phyloP scores from a whole-genome alignment of 1,139 yeast genomes.

The Nematodospora anomalae region DNA sequence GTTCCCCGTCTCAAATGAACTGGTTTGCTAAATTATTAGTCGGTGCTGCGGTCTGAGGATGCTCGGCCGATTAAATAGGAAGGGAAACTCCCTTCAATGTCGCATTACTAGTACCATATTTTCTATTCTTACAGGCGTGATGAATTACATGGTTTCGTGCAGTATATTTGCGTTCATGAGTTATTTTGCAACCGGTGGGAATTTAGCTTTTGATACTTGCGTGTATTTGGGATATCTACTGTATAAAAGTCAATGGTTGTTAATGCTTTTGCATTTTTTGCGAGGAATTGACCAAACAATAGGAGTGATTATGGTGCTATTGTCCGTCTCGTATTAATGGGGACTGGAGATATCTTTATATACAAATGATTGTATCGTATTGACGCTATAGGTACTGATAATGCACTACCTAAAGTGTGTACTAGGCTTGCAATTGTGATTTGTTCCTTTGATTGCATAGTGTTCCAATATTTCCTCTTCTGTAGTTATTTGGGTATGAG shows the following conservation, averaged over 20 bases:
- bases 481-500: slow-evolving; percentile 61
- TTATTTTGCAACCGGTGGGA: slow-evolving; percentile 56
- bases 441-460: slow-evolving; percentile 54
- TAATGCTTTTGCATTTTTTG: slow-evolving; percentile 36
- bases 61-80: slow-evolving; percentile 49
- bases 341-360: slow-evolving; percentile 42
- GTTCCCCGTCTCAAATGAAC: slow-evolving; percentile 32
- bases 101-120: slow-evolving; percentile 33
- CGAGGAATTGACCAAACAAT: slow-evolving; percentile 40
- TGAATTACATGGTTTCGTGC: slow-evolving; percentile 46
- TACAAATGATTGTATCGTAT: slow-evolving; percentile 32
- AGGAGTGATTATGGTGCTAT: slow-evolving; percentile 30
- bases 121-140: slow-evolving; percentile 55
- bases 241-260: slow-evolving; percentile 46
- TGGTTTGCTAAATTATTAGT: slow-evolving; percentile 46
- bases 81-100: slow-evolving; percentile 25
- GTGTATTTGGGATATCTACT: slow-evolving; percentile 61
- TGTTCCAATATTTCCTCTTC: slow-evolving; percentile 43
- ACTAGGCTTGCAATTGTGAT: slow-evolving; percentile 49
- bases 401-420: slow-evolving; percentile 49
- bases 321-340: slow-evolving; percentile 32
- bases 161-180: slow-evolving; percentile 49
- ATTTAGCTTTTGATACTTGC: slow-evolving; percentile 59
- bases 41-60: slow-evolving; percentile 60
- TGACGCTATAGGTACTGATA: slow-evolving; percentile 56